Percentiles rank a stretch among this genome's conserved stretches.
Conservation (phyloP, 176 grass and related monocot genomes). For the Phyllostachys edulis region DNA sequence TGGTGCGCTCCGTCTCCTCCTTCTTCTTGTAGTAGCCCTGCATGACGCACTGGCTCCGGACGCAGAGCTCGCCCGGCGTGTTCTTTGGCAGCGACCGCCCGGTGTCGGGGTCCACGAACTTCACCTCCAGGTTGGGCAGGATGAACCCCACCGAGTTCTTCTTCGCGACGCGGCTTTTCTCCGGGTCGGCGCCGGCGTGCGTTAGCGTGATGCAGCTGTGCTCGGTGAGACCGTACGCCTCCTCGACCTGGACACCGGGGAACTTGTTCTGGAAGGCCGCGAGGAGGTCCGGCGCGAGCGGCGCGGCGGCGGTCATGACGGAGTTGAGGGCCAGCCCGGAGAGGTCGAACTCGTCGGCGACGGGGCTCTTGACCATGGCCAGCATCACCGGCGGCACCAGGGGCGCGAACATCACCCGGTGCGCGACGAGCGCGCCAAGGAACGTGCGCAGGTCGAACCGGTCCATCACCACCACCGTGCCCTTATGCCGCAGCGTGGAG, state of each 20-base stretch:
- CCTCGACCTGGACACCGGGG: conserved; percentile 17
- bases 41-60: conserved; percentile 86
- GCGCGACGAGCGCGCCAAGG: conserved; percentile 48
- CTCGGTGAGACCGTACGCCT: no score
- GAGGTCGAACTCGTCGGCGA: conserved; percentile 53
- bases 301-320: conserved; percentile 81
- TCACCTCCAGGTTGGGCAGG: conserved; percentile 87
- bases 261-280: conserved; percentile 71
- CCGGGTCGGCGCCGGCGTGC: conserved; percentile 51
- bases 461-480: conserved; percentile 88
- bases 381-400: conserved; percentile 82
- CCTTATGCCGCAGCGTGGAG: conserved; percentile 70
- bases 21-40: conserved; percentile 77
- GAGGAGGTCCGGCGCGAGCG: conserved; percentile 60
- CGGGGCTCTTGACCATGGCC: conserved; percentile 76
- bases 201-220: conserved; percentile 94
- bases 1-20: conserved; percentile 75
- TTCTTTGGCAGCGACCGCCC: conserved; percentile 72
- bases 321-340: conserved; percentile 49
- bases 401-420: conserved; percentile 72
- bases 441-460: conserved; percentile 70
- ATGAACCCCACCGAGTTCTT: conserved; percentile 85
- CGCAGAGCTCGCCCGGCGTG: conserved; percentile 67
- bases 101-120: conserved; percentile 71
- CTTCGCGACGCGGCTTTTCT: conserved; percentile 45